Evolutionary conservation across 1,139 yeast species (phyloP).

Genomic region (Debaryomyces psychrophilus): DNA sequence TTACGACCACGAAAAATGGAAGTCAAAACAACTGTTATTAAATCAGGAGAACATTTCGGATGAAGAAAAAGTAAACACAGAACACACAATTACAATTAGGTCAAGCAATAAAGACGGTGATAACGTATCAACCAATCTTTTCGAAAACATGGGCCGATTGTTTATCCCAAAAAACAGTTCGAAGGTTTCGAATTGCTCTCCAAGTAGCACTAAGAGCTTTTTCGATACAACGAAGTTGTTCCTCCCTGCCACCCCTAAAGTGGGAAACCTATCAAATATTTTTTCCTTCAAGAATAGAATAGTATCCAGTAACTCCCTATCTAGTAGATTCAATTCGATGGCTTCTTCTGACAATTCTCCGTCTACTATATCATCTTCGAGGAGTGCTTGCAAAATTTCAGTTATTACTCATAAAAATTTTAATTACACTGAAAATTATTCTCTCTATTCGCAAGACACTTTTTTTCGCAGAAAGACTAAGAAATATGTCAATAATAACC

Average conservation of each 20-base stretch:
- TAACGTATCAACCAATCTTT: constrained; percentile 6
- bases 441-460: background rate
- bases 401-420: background rate
- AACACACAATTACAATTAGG: background rate
- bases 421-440: background rate
- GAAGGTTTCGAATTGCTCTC: constrained; percentile 2
- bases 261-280: background rate
- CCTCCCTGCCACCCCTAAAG: constrained; percentile 1
- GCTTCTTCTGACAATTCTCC: constrained; percentile 1
- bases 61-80: background rate
- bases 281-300: background rate
- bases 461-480: background rate
- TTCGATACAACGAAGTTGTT: constrained; percentile 2
- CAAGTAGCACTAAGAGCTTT: constrained; percentile 3
- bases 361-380: background rate
- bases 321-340: constrained; percentile 3
- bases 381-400: background rate
- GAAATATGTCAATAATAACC: no score
- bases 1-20: constrained; percentile 15
- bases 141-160: constrained; percentile 10
- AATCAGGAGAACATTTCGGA: constrained; percentile 5
- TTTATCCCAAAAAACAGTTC: constrained; percentile 7
- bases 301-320: background rate
- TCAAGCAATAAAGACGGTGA: background rate
- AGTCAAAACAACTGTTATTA: constrained; percentile 11